phyloP scores from a whole-genome alignment of 768 basidiomycete species.

The Psilocybe azurescens region DNA sequence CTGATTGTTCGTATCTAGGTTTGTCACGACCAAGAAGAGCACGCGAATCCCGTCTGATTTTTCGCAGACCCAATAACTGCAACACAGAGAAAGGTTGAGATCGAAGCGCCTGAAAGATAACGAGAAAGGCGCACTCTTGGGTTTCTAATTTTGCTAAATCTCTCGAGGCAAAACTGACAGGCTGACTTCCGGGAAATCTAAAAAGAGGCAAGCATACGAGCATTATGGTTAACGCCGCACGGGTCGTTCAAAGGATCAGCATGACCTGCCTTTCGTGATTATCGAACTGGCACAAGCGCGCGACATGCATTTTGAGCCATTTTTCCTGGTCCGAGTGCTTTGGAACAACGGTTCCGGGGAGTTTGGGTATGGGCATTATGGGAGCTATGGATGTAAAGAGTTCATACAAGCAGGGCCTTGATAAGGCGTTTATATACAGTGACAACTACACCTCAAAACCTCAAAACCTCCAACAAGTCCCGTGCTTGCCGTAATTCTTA shows the following conservation, averaged over 20 bases:
- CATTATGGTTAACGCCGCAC: slow-evolving; percentile 21
- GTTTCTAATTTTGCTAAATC: slow-evolving; percentile 80
- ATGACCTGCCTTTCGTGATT: slow-evolving; percentile 59
- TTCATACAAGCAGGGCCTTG: slow-evolving; percentile 24
- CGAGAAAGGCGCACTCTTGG: slow-evolving; percentile 68
- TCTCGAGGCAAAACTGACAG: slow-evolving; percentile 80
- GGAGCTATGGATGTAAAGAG: slow-evolving; percentile 8
- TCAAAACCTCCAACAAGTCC: slow-evolving; percentile 5
- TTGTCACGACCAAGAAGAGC: slow-evolving; percentile 76
- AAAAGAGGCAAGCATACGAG: slow-evolving; percentile 10
- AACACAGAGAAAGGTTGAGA: slow-evolving; percentile 4
- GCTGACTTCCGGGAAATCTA: slow-evolving; percentile 96
- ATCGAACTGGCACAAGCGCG: slow-evolving; percentile 65
- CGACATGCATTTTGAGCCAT: slow-evolving; percentile 73
- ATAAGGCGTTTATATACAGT: slow-evolving; percentile 19
- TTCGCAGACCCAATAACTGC: slow-evolving; percentile 98
- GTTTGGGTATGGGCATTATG: slow-evolving; percentile 69
- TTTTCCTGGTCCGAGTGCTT: slow-evolving; percentile 61
- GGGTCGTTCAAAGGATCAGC: slow-evolving; percentile 3
- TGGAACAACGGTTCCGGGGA: slow-evolving; percentile 66
- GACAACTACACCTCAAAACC: neutral
- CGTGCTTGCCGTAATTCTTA: slow-evolving; percentile 21
- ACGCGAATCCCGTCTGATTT: slow-evolving; percentile 97
- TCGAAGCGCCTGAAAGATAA: slow-evolving; percentile 9
- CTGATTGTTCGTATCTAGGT: slow-evolving; percentile 56